Evolutionary conservation across 768 basidiomycete genomes (phyloP).

Genomic region (Amanita rimosa): DNA sequence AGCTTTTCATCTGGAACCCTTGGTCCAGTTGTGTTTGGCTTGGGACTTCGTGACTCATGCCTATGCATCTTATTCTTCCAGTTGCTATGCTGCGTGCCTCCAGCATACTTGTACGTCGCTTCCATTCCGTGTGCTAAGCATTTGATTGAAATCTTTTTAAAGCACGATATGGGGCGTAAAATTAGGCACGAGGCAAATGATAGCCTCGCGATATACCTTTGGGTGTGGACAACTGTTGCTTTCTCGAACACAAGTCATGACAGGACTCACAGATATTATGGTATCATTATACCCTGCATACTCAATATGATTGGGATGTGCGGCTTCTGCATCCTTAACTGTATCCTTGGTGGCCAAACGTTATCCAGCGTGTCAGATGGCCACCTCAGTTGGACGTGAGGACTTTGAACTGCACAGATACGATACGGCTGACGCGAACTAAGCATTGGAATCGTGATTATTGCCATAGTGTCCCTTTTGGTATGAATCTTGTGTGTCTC

Average conservation of each 20-base stretch:
- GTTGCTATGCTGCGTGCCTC: constrained; percentile 42
- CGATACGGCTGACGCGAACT: not conserved
- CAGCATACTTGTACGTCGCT: constrained; percentile 45
- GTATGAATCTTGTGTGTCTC: constrained; percentile 31
- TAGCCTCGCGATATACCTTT: constrained; percentile 40
- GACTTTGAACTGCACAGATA: constrained; percentile 4
- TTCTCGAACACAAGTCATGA: not conserved
- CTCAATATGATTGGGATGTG: constrained; percentile 53
- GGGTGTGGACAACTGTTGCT: constrained; percentile 15
- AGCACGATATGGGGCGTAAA: constrained; percentile 70
- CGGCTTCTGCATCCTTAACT: constrained; percentile 64
- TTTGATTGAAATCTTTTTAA: not conserved
- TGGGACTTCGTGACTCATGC: constrained; percentile 52
- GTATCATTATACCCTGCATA: constrained; percentile 46
- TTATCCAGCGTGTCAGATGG: constrained; percentile 29
- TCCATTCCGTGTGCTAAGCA: not conserved
- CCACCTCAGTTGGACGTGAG: constrained; percentile 32
- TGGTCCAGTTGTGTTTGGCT: constrained; percentile 47
- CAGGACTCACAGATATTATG: constrained; percentile 39
- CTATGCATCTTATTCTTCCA: constrained; percentile 62
- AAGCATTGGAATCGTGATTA: constrained; percentile 77
- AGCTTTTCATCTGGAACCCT: constrained; percentile 62
- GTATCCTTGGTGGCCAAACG: constrained; percentile 57
- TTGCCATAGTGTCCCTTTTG: constrained; percentile 55
- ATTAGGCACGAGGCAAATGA: constrained; percentile 81